Evolutionary conservation across 129 eudicot species (phyloP).

Genomic region (Flaveria trinervia): DNA sequence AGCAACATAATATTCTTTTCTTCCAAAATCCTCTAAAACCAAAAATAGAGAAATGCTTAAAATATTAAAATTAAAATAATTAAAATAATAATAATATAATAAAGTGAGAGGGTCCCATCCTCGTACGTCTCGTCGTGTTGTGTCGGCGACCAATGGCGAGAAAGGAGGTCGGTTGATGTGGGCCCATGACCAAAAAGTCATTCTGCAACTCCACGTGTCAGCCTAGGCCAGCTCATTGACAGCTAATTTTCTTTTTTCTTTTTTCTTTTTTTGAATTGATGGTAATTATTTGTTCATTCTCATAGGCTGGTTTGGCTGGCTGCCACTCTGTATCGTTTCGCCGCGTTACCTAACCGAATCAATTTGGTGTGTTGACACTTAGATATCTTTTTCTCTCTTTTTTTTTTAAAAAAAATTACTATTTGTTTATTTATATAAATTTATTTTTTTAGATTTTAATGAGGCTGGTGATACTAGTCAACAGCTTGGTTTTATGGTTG

Average conservation of each 20-base stretch:
- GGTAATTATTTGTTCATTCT: constrained; percentile 1
- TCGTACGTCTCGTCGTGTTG: constrained; percentile 7
- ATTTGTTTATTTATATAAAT: no score
- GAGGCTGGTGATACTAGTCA: no score
- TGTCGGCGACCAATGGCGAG: constrained; percentile 36
- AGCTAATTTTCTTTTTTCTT: not conserved
- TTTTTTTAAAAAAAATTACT: not conserved
- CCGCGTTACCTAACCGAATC: constrained; percentile 31
- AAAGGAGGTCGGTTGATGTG: constrained; percentile 34
- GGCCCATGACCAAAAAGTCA: constrained; percentile 1
- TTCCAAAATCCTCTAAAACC: not conserved
- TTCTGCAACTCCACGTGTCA: constrained; percentile 25
- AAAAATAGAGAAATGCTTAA: not conserved
- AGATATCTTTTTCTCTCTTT: not conserved
- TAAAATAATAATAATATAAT: not conserved
- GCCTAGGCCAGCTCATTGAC: constrained; percentile 31
- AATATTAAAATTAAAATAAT: no score
- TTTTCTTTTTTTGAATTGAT: not conserved
- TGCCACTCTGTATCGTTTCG: constrained; percentile 37
- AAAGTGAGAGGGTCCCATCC: not conserved
- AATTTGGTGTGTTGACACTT: constrained; percentile 24
- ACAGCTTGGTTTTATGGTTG: no score
- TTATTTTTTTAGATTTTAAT: no score
- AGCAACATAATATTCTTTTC: no score
- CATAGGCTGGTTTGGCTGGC: constrained; percentile 21